phyloP scores from a whole-genome alignment of 140 eudicot species.

The Cichorium intybus region DNA sequence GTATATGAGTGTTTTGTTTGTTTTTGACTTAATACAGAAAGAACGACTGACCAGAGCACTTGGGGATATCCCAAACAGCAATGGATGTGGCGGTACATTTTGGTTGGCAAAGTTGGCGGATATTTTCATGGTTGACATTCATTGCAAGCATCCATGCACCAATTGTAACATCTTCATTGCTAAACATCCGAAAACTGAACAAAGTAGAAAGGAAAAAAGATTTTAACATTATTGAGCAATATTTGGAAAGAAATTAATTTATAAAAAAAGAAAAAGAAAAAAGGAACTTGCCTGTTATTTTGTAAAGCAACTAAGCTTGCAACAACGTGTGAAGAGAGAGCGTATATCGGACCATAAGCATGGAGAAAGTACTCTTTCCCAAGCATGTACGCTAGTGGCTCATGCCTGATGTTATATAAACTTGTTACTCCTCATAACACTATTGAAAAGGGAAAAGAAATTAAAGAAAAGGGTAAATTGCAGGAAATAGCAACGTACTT shows the following conservation, averaged over 20 bases:
- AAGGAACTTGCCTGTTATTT: slow-evolving; percentile 65
- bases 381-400: slow-evolving; percentile 68
- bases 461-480: not conserved
- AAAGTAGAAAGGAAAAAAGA: slow-evolving; percentile 7
- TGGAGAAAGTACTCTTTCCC: slow-evolving; percentile 96
- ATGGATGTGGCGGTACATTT: slow-evolving; percentile 76
- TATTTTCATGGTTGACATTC: slow-evolving; percentile 88
- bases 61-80: slow-evolving; percentile 98
- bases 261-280: not conserved
- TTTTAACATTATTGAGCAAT: not conserved
- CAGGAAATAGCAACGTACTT: not conserved
- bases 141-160: slow-evolving; percentile 99
- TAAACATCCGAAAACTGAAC: slow-evolving; percentile 88
- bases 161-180: slow-evolving; percentile 94
- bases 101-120: slow-evolving; percentile 54
- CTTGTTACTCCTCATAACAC: slow-evolving; percentile 1
- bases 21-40: no score
- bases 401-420: slow-evolving; percentile 64
- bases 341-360: slow-evolving; percentile 97
- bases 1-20: no score
- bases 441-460: not conserved
- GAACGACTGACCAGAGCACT: slow-evolving; percentile 99
- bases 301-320: slow-evolving; percentile 76
- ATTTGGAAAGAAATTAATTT: not conserved
- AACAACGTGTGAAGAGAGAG: slow-evolving; percentile 90